Evolutionary conservation across 2,329 filamentous ascomycete species (phyloP), one percentile per base, ranked within the genome.

Genomic region (Hypoxylon sp.): DNA sequence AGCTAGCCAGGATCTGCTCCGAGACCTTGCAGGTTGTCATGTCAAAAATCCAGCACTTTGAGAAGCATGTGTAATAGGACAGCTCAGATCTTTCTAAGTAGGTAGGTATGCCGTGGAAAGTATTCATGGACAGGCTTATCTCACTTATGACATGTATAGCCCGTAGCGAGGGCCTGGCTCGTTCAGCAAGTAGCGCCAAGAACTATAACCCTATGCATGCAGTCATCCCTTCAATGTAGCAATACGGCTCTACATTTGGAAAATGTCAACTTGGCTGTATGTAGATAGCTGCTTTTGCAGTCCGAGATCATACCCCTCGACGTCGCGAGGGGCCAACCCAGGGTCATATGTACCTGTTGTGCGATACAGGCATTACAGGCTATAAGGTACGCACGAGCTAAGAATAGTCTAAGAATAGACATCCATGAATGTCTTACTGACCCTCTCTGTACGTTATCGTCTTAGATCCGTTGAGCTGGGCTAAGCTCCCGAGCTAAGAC

Each of bases 191-290:
- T 39, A 53, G 54, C 50, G 67, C 67, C 58, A 60, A 61, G 59
- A 42, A 51, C 46, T 51, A 44, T 59, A 54, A 67, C 59, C 54
- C 33, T 61, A 46, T 51, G 51, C 50, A 69, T 66, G 69, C 69
- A 69, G 69, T 71, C 69, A 71, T 71, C 62, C 63, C 63, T 55
- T 59, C 62, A 53, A 61, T 61, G 67, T 71, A 66, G 66, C 58
- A 67, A 67, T 59, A 58, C 31, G 14, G 31, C 42, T 63, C 62
- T 71, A 35, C 44, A 67, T 67, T 65, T 39, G 54, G 69, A 61
- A 63, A 50, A 63, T 61, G 58, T 42, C 29, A 58, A 50, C 54
- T 44, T 59, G 22, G 42, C 46, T 48, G 24, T 54, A 59, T 33
- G 58, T 59, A 58, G 46, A 66, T 39, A 57, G 54, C 50, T 57